Conservation (phyloP, 148 eudicot species). For the Polygonum maritimum region DNA sequence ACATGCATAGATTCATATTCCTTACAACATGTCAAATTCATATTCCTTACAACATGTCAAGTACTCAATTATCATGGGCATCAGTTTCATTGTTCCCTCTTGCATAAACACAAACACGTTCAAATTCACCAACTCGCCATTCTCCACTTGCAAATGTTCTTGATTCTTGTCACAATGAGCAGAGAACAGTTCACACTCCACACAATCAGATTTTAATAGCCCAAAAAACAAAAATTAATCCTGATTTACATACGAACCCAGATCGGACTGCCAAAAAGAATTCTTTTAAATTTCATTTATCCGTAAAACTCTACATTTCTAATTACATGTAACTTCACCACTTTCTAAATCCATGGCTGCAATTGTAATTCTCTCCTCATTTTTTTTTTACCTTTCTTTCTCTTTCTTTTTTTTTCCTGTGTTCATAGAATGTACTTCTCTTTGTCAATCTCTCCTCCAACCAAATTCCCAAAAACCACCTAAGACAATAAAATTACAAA, state of each 20-base stretch:
- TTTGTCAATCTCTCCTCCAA: slow-evolving; percentile 14
- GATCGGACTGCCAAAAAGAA: not conserved
- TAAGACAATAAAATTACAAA: slow-evolving; percentile 42
- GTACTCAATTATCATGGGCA: not conserved
- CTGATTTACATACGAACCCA: not conserved
- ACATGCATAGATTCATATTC: not conserved
- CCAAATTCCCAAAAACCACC: slow-evolving; percentile 24
- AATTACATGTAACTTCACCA: not conserved
- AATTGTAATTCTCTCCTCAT: not conserved
- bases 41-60: not conserved
- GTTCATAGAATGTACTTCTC: slow-evolving; percentile 12
- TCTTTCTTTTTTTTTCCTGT: not conserved
- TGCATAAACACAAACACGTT: not conserved
- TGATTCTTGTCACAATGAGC: not conserved
- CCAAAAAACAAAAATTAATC: no score
- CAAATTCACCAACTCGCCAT: not conserved
- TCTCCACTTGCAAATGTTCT: not conserved
- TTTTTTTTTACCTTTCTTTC: not conserved
- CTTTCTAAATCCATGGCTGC: not conserved
- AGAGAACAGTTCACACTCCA: not conserved
- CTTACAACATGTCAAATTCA: not conserved
- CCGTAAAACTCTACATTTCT: slow-evolving; percentile 1
- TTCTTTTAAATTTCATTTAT: not conserved
- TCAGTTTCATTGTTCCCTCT: not conserved
- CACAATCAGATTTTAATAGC: no score